Evolutionary conservation across 176 grass and related monocot genomes (phyloP).

Genomic region (Lolium multiflorum): DNA sequence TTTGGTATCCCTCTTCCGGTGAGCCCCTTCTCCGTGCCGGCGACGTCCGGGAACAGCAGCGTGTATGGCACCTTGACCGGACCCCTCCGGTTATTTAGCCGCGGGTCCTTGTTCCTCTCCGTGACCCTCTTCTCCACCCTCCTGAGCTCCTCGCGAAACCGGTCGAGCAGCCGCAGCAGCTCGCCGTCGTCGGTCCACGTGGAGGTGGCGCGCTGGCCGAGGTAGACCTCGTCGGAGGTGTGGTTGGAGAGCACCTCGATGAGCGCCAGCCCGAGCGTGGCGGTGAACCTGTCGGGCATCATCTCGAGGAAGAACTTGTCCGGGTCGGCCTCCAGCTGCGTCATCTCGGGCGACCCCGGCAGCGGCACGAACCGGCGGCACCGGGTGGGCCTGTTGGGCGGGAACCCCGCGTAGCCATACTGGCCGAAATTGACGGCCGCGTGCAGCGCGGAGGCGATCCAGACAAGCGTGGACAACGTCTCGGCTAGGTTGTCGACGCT

Average conservation of each 20-base stretch:
- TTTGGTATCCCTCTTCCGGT: slow-evolving; percentile 97
- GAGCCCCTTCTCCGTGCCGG: slow-evolving; percentile 67
- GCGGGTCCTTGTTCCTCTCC: slow-evolving; percentile 64
- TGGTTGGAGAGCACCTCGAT: slow-evolving; percentile 95
- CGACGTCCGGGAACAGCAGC: slow-evolving; percentile 71
- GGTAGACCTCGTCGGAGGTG: slow-evolving; percentile 87
- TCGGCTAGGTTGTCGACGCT: slow-evolving; percentile 51
- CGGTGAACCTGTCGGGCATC: slow-evolving; percentile 78
- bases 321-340: slow-evolving; percentile 61
- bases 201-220: slow-evolving; percentile 72
- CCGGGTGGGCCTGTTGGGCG: slow-evolving; percentile 83
- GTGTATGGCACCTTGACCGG: slow-evolving; percentile 79
- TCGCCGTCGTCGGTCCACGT: slow-evolving; percentile 78
- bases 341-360: slow-evolving; percentile 63
- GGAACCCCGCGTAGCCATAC: slow-evolving; percentile 87
- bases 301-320: slow-evolving; percentile 72
- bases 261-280: slow-evolving; percentile 77
- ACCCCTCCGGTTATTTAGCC: slow-evolving; percentile 64
- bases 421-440: slow-evolving; percentile 94
- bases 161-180: slow-evolving; percentile 67
- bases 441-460: slow-evolving; percentile 90
- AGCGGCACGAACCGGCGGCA: slow-evolving; percentile 80
- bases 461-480: slow-evolving; percentile 80
- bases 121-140: slow-evolving; percentile 64
- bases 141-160: slow-evolving; percentile 61